phyloP scores from a whole-genome alignment of 1,284 basidiomycete species.

The Hortiboletus rubellus region DNA sequence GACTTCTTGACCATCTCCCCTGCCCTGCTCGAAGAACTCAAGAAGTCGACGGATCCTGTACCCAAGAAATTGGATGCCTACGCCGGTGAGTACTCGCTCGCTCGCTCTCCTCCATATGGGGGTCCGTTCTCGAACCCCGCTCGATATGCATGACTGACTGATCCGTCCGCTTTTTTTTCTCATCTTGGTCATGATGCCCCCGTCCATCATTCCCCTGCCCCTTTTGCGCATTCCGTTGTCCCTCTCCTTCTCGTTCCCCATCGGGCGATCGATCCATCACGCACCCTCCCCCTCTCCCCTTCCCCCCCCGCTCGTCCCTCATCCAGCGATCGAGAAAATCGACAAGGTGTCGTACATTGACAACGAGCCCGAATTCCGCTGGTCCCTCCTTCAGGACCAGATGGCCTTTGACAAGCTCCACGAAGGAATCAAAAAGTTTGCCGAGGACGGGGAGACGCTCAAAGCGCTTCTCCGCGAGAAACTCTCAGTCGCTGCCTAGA shows the following conservation, averaged over 20 bases:
- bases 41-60: slow-evolving; percentile 75
- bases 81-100: slow-evolving; percentile 49
- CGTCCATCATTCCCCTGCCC: not conserved
- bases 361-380: slow-evolving; percentile 95
- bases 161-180: slow-evolving; percentile 1
- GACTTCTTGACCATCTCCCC: slow-evolving; percentile 98
- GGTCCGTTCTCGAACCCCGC: slow-evolving; percentile 5
- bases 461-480: slow-evolving; percentile 83
- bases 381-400: slow-evolving; percentile 85
- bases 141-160: slow-evolving; percentile 1
- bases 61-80: slow-evolving; percentile 82
- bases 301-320: too few species aligned
- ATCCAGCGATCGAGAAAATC: slow-evolving; percentile 54
- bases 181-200: too few species aligned
- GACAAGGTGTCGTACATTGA: slow-evolving; percentile 87
- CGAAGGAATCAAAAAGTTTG: slow-evolving; percentile 97
- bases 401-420: slow-evolving; percentile 98
- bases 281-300: not conserved
- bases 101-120: not conserved
- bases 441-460: slow-evolving; percentile 90
- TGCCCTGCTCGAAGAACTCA: slow-evolving; percentile 88
- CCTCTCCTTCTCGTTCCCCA: not conserved
- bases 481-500: slow-evolving; percentile 42
- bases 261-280: not conserved
- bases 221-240: not conserved